Evolutionary conservation across 2,329 filamentous ascomycete genomes (phyloP).

Genomic region (Cladosporium phlei): DNA sequence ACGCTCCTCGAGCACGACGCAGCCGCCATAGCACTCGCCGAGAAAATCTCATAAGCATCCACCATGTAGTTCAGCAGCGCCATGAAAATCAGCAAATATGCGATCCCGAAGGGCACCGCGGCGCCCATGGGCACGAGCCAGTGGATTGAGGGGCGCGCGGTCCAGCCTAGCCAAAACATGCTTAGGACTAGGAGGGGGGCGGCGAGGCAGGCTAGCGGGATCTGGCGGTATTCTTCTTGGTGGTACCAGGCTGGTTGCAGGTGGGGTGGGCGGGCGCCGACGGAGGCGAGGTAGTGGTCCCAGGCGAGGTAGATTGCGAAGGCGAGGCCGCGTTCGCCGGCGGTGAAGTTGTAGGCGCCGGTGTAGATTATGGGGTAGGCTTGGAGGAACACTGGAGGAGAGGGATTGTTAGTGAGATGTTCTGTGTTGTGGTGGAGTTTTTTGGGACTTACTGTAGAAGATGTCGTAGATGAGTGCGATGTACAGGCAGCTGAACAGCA

Average conservation of each 20-base stretch:
- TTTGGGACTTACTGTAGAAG: slow-evolving; percentile 48
- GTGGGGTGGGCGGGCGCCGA: slow-evolving; percentile 36
- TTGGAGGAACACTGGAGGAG: slow-evolving; percentile 61
- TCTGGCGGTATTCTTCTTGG: slow-evolving; percentile 61
- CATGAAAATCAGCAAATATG: slow-evolving; percentile 48
- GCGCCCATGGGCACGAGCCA: slow-evolving; percentile 42
- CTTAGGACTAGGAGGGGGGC: slow-evolving; percentile 45
- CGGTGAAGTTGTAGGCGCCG: slow-evolving; percentile 57
- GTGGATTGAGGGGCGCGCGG: slow-evolving; percentile 31
- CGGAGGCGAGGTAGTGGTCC: slow-evolving; percentile 55
- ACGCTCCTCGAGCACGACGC: slow-evolving; percentile 74
- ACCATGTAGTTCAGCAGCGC: slow-evolving; percentile 56
- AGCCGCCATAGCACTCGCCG: slow-evolving; percentile 73
- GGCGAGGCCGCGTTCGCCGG: slow-evolving; percentile 61
- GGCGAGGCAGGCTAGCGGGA: slow-evolving; percentile 67
- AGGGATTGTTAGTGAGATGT: slow-evolving; percentile 15
- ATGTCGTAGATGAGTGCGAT: slow-evolving; percentile 60
- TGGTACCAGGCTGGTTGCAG: slow-evolving; percentile 51
- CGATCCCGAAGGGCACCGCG: slow-evolving; percentile 41
- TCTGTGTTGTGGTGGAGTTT: too few relatives aligned
- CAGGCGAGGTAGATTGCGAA: slow-evolving; percentile 57
- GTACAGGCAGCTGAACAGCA: slow-evolving; percentile 66
- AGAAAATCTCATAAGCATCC: slow-evolving; percentile 67
- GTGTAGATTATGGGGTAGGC: slow-evolving; percentile 65
- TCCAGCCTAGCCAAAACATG: slow-evolving; percentile 43